These are phyloP conservation scores for Hyphodiscus sp. DNA, from an alignment of 2,329 filamentous ascomycete species.

Conservation along the genomic window DNA sequence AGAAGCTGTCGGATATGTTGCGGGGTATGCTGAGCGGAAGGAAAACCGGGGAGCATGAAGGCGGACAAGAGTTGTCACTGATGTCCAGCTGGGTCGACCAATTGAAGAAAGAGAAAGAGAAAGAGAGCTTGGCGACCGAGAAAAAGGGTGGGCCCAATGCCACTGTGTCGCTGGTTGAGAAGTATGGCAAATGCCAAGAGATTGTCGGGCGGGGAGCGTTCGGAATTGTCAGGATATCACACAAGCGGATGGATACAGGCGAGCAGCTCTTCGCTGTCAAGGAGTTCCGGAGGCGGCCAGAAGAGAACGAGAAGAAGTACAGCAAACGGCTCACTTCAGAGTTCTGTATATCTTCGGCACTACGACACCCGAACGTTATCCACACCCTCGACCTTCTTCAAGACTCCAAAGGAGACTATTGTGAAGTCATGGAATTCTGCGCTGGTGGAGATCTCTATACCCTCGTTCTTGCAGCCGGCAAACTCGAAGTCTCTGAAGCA, in stretches of 20 bases:
- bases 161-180: conserved; percentile 78
- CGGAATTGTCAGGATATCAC: conserved; percentile 93
- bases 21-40: conserved; percentile 75
- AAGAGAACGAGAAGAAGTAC: conserved; percentile 95
- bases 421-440: conserved; percentile 99
- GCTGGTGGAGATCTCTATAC: conserved; percentile 95
- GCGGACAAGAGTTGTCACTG: conserved; percentile 78
- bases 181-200: conserved; percentile 98
- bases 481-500: conserved; percentile 85
- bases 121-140: conserved; percentile 67
- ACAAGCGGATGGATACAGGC: conserved; percentile 78
- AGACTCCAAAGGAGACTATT: conserved; percentile 95
- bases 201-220: conserved; percentile 94
- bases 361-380: conserved; percentile 96
- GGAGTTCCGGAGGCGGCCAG: conserved; percentile 89
- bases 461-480: conserved; percentile 81
- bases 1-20: conserved; percentile 91
- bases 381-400: conserved; percentile 93
- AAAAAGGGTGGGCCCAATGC: conserved; percentile 71
- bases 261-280: conserved; percentile 97
- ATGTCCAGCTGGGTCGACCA: conserved; percentile 97
- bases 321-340: conserved; percentile 95
- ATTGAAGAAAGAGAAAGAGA: conserved; percentile 80
- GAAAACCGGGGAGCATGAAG: conserved; percentile 64
- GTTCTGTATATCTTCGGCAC: conserved; percentile 95